These are phyloP conservation scores for Tetrapisispora iriomotensis DNA, from an alignment of 805 yeast species.

Conservation along the genomic window DNA sequence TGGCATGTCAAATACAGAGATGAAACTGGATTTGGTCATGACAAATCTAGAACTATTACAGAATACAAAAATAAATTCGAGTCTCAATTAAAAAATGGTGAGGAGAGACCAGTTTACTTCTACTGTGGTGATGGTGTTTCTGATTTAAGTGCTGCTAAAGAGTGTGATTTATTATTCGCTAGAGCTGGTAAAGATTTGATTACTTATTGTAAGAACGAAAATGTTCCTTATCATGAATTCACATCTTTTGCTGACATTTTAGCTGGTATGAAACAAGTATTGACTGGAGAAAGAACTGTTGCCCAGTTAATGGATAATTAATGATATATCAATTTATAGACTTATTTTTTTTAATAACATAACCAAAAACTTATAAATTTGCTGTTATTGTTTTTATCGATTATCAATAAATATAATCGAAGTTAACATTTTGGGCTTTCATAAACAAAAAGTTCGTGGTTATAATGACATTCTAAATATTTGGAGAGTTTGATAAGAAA, in stretches of 20 bases:
- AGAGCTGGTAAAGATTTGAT: slow-evolving; percentile 86
- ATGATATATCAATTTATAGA: neutral
- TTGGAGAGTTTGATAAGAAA: no score
- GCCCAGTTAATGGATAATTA: slow-evolving; percentile 25
- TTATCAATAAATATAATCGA: no score
- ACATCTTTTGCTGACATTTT: slow-evolving; percentile 67
- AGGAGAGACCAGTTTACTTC: slow-evolving; percentile 55
- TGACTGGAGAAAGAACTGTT: slow-evolving; percentile 29
- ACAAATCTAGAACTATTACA: slow-evolving; percentile 75
- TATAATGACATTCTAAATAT: no score
- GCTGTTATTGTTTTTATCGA: no score
- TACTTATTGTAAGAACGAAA: slow-evolving; percentile 69
- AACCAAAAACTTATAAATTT: no score
- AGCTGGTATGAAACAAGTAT: slow-evolving; percentile 44
- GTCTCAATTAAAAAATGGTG: slow-evolving; percentile 22
- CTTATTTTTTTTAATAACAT: no score
- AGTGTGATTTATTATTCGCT: slow-evolving; percentile 88
- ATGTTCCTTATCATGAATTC: slow-evolving; percentile 79
- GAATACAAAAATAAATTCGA: slow-evolving; percentile 28
- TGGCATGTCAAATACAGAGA: slow-evolving; percentile 88
- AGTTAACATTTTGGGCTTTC: no score
- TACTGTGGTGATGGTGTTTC: slow-evolving; percentile 98
- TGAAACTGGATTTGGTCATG: slow-evolving; percentile 87
- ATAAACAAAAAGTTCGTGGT: no score
- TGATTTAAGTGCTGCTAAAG: slow-evolving; percentile 89